phyloP scores from a whole-genome alignment of 306 rosid species.

The Begonia peltatifolia region DNA sequence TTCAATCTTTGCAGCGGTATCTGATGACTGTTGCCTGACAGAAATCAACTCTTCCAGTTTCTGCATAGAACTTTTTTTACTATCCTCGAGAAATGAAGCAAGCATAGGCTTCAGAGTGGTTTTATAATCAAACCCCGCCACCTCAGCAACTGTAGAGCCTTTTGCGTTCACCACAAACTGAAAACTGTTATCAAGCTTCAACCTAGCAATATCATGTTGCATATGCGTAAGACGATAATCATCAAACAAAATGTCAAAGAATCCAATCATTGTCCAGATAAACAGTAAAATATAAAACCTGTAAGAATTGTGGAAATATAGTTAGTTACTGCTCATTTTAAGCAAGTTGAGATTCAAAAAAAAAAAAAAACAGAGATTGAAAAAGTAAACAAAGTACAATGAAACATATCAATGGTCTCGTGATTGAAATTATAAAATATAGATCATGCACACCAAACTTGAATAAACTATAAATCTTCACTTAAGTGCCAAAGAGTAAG shows the following conservation, averaged over 20 bases:
- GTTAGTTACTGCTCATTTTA: too few species aligned
- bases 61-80: slow-evolving; percentile 48
- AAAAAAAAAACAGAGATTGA: too few species aligned
- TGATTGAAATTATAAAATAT: too few species aligned
- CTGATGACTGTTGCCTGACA: slow-evolving; percentile 45
- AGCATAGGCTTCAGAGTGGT: slow-evolving; percentile 47
- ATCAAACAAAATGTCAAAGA: slow-evolving; percentile 2
- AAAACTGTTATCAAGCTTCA: slow-evolving; percentile 50
- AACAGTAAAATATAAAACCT: too few species aligned
- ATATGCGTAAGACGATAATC: slow-evolving; percentile 1
- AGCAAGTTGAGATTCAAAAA: too few species aligned
- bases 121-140: slow-evolving; percentile 75
- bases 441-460: too few species aligned
- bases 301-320: too few species aligned
- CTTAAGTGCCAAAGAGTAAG: too few species aligned
- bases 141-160: slow-evolving; percentile 62
- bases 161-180: slow-evolving; percentile 56
- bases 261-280: not conserved
- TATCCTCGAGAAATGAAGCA: slow-evolving; percentile 30
- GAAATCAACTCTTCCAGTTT: slow-evolving; percentile 48
- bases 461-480: too few species aligned
- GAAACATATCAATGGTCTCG: too few species aligned
- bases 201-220: slow-evolving; percentile 21
- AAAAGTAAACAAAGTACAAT: too few species aligned
- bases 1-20: slow-evolving; percentile 43